Conservation (phyloP, 2,329 filamentous ascomycete genomes). For the Myriangium duriaei region DNA sequence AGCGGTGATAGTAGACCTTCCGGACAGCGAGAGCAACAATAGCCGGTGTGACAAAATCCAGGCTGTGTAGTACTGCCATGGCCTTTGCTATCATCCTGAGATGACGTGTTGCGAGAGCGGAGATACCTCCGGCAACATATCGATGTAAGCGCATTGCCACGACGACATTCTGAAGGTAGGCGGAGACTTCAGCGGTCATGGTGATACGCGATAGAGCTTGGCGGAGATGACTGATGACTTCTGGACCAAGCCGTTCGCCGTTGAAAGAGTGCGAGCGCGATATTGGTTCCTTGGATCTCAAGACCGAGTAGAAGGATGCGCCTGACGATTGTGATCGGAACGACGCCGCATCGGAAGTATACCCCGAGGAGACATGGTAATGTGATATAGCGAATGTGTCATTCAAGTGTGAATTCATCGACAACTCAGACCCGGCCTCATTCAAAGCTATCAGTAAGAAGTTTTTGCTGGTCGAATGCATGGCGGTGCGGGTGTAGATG, state of each 20-base stretch:
- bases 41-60: conserved; percentile 72
- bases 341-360: conserved; percentile 28
- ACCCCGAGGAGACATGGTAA: conserved; percentile 56
- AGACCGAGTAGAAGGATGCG: conserved; percentile 1
- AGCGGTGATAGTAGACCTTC: conserved; percentile 80
- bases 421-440: conserved; percentile 21
- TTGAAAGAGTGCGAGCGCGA: neutral
- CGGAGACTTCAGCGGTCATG: conserved; percentile 62
- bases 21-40: conserved; percentile 69
- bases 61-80: conserved; percentile 67
- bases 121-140: conserved; percentile 66
- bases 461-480: conserved; percentile 60
- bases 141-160: conserved; percentile 81
- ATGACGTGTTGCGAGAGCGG: conserved; percentile 65
- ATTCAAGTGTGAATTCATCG: conserved; percentile 42
- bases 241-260: neutral
- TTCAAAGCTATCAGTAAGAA: conserved; percentile 75
- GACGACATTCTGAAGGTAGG: conserved; percentile 79
- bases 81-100: conserved; percentile 45
- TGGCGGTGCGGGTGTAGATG: conserved; percentile 61
- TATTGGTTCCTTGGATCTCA: neutral
- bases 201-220: conserved; percentile 46
- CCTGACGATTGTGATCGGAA: neutral
- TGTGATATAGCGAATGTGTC: conserved; percentile 84
- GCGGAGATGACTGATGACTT: conserved; percentile 47